Conservation (phyloP, 805 yeast genomes). For the Myxozyma neglecta region DNA sequence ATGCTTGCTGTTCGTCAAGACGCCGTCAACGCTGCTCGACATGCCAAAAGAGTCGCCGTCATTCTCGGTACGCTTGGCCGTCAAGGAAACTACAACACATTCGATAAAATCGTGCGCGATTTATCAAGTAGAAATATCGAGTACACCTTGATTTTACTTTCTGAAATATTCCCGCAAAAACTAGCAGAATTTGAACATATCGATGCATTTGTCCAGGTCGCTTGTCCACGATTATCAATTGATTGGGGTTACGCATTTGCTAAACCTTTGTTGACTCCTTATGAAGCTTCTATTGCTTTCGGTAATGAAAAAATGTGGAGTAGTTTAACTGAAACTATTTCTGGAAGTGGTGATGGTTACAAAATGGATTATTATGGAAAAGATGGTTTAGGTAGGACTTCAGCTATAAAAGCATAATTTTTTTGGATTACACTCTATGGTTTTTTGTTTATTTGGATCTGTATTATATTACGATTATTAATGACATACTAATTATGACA, state of each 20-base stretch:
- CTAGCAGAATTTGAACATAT: slow-evolving; percentile 88
- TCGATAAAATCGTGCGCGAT: slow-evolving; percentile 60
- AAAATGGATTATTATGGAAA: slow-evolving; percentile 95
- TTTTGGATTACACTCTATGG: not conserved
- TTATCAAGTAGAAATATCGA: slow-evolving; percentile 57
- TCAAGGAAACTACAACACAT: slow-evolving; percentile 84
- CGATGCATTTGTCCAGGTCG: slow-evolving; percentile 95
- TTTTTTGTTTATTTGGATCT: not conserved
- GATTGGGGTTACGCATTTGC: slow-evolving; percentile 99
- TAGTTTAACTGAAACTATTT: slow-evolving; percentile 39
- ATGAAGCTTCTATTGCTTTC: slow-evolving; percentile 90
- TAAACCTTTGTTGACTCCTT: slow-evolving; percentile 89
- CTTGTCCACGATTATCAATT: slow-evolving; percentile 92
- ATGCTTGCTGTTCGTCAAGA: slow-evolving; percentile 69
- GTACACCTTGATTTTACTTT: slow-evolving; percentile 77
- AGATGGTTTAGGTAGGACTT: slow-evolving; percentile 54
- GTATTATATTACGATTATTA: not conserved
- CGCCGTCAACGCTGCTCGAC: slow-evolving; percentile 63
- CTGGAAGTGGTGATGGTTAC: slow-evolving; percentile 48
- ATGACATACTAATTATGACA: not conserved
- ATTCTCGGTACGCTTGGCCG: slow-evolving; percentile 93
- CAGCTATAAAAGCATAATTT: not conserved
- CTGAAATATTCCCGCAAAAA: slow-evolving; percentile 92
- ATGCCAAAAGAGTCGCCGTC: slow-evolving; percentile 64
- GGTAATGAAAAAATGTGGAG: slow-evolving; percentile 68